Evolutionary conservation across 495 filamentous ascomycete species (phyloP), one percentile per base, ranked within the genome.

Genomic region (Xylaria cubensis): DNA sequence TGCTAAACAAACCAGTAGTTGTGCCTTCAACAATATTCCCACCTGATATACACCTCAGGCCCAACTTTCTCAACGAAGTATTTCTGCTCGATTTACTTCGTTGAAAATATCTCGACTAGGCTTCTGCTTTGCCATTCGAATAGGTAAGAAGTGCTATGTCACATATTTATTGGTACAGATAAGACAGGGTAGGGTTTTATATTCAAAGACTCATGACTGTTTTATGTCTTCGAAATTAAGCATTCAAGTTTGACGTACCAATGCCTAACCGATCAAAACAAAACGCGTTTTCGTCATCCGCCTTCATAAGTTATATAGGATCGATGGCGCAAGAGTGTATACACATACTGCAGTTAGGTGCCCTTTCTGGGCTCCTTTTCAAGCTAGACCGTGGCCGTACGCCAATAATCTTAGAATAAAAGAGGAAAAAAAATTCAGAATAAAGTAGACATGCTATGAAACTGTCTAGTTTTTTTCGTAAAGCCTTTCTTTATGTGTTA

Each of bases 161-260:
- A 39, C 36, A 39, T 24, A 9, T 64, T 4, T 9, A 21, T 56
- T 41, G 34, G 41, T 19, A 24, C 24, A 9, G 53, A 36, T 34
- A 48, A 32, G 61, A 42, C 32, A 59, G 50, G 34, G 7, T 17
- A 17, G 17, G 29, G 41, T n/a, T 13, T 26, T 51, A 13, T 51
- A 32, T 29, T 15, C 4, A 69, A 36, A 41, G 41, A 51, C 15
- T 6, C 32, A 50, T 29, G 53, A 17, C 46, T 63, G 24, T 15
- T 64, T 53, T 21, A 44, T 24, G 46, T 51, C 41, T 55, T 53
- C 44, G 34, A 64, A 51, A 12, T 53, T 64, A 44, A 46, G 15
- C 24, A 26, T 46, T 58, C 15, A 59, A 17, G 9, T n/a, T n/a
- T 50, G 24, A 59, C n/a, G 51, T 50, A 41, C 34, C 19, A 10